Evolutionary conservation across 139 green algal genomes (phyloP), one percentile per base, ranked within the genome.

Genomic region (Limnomonas spitsbergensis): DNA sequence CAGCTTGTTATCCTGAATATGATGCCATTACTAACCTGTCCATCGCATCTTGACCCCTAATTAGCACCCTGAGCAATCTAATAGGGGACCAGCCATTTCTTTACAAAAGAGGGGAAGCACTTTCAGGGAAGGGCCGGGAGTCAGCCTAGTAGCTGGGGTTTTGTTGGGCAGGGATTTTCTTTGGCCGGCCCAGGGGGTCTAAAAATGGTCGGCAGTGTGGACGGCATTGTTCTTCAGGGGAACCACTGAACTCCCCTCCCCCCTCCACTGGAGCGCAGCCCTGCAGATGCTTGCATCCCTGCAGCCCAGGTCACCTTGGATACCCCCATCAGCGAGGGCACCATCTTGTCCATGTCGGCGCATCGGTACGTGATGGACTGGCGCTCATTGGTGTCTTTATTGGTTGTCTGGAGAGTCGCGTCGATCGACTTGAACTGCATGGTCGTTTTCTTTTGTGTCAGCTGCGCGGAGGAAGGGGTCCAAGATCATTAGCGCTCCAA

Each of bases 311-410:
- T 61, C 47, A 61, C 66, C 88, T 98, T 97, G 35, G 81, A 92
- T 32, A 99, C 95, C 1, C 94, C 94, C 96, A 99, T 99, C 26
- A 98, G 81, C 0, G 53, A 77, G 2, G 95, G 94, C 61, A 99
- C 89, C 67, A 93, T 87, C 1, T 86, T 80, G 85, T 99, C 94
- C 35, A 99, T 97, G 81, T 99, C 96, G 1, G 89, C 66, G 32
- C 80, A 85, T 7, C 83, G 69, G 80, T 88, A 90, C 0, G 86
- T 90, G 71, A 84, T 73, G 3, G 76, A 79, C 61, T 72, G 61
- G 40, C 90, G 94, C 73, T 93, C 52, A 4, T 87, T 84, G 0
- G 91, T 97, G 2, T 90, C 80, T 38, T 73, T 75, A 81, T 98
- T 91, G 52, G 87, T 78, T 1, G 83, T 94, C 61, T 93, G 84